Conservation (phyloP, 805 yeast species). For the Yamadazyma scolyti region DNA sequence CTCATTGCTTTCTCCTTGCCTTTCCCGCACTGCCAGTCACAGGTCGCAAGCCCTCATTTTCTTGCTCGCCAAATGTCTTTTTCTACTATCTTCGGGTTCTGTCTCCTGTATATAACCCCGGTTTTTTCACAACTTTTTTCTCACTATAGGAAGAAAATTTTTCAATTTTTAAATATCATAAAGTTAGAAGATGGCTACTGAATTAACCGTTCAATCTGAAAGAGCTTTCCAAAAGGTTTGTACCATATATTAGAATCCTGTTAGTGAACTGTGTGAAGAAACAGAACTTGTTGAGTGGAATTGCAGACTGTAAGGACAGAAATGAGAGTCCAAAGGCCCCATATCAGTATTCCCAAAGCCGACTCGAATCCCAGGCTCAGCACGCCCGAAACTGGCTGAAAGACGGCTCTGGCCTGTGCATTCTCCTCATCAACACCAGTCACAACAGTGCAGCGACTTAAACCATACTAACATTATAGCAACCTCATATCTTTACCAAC, state of each 20-base stretch:
- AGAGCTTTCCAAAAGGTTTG: constrained; percentile 99
- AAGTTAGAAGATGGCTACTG: constrained; percentile 84
- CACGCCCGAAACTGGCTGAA: too few species aligned
- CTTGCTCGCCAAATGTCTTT: not conserved
- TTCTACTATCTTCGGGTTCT: not conserved
- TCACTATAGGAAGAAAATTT: constrained; percentile 12
- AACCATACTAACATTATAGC: constrained; percentile 55
- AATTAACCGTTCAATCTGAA: constrained; percentile 99
- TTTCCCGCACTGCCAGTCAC: constrained; percentile 7
- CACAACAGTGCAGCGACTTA: too few species aligned
- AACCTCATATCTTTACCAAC: constrained; percentile 99
- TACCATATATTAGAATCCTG: constrained; percentile 17
- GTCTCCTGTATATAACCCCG: not conserved
- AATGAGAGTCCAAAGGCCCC: too few species aligned
- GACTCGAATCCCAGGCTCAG: too few species aligned
- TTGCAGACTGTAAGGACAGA: too few species aligned
- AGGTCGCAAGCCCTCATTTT: constrained; percentile 5
- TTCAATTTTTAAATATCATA: constrained; percentile 10
- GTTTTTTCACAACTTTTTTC: constrained; percentile 4
- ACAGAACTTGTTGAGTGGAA: too few species aligned
- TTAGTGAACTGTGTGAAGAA: too few species aligned
- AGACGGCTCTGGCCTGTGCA: too few species aligned
- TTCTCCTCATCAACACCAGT: too few species aligned
- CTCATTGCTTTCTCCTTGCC: too few species aligned
- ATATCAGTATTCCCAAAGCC: too few species aligned